A percentile compares a stretch with the other conserved stretches of the same genome.
Evolutionary conservation across 2,329 filamentous ascomycete species (phyloP).

Genomic region (Herpotrichia juniperi): DNA sequence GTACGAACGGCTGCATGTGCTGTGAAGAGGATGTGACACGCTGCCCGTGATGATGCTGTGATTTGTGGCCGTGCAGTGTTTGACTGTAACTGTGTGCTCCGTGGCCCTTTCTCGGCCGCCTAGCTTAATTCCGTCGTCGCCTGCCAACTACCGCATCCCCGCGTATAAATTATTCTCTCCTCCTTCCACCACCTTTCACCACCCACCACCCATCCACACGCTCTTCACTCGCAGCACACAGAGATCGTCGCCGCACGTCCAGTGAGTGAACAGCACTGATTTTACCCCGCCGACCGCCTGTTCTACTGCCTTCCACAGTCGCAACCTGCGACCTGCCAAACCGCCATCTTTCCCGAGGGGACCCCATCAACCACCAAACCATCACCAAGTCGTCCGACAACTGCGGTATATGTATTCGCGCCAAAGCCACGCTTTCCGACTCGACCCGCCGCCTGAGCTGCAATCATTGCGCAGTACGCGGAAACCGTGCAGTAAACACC

Average conservation of each 20-base stretch:
- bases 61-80: not conserved
- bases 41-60: not conserved
- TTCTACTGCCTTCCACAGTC: conserved; percentile 19
- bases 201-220: not conserved
- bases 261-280: not conserved
- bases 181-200: conserved; percentile 2
- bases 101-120: conserved; percentile 4
- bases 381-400: conserved; percentile 38
- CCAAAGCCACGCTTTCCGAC: conserved; percentile 92
- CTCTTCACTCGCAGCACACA: not conserved
- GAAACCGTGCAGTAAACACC: conserved; percentile 89
- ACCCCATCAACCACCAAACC: conserved; percentile 36
- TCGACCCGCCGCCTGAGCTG: conserved; percentile 93
- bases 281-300: conserved; percentile 6
- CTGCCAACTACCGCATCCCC: not conserved
- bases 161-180: conserved; percentile 7
- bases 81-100: not conserved
- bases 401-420: conserved; percentile 98
- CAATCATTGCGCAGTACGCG: conserved; percentile 95
- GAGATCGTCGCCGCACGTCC: not conserved
- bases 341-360: conserved; percentile 41
- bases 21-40: not conserved
- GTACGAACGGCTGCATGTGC: not conserved
- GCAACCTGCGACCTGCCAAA: conserved; percentile 37
- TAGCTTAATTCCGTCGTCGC: not conserved